Conservation (phyloP, 495 filamentous ascomycete genomes). For the Astrothelium macrocarpum region DNA sequence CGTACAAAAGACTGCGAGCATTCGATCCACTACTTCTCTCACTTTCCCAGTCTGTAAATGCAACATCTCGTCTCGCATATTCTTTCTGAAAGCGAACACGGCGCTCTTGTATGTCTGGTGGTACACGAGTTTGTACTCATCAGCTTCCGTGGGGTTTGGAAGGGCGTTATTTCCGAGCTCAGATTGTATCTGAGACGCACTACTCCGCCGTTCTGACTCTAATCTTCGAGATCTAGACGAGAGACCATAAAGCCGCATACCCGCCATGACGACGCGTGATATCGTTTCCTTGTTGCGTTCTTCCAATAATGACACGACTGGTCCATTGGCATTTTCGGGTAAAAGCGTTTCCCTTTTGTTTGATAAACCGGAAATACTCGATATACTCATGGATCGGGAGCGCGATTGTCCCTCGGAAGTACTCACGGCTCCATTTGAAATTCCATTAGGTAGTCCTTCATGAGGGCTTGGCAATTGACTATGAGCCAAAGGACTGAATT, state of each 20-base stretch:
- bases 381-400: slow-evolving; percentile 27
- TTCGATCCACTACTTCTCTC: slow-evolving; percentile 34
- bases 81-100: slow-evolving; percentile 46
- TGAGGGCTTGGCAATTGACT: slow-evolving; percentile 7
- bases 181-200: background rate
- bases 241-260: slow-evolving; percentile 55
- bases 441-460: slow-evolving; percentile 12
- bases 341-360: slow-evolving; percentile 23
- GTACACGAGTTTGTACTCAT: slow-evolving; percentile 57
- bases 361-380: slow-evolving; percentile 15
- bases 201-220: background rate
- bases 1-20: slow-evolving; percentile 36
- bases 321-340: slow-evolving; percentile 27
- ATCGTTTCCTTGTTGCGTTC: slow-evolving; percentile 37
- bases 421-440: background rate
- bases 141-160: slow-evolving; percentile 34
- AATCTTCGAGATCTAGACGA: slow-evolving; percentile 30
- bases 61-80: slow-evolving; percentile 28
- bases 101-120: slow-evolving; percentile 55
- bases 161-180: background rate
- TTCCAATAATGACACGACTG: slow-evolving; percentile 23
- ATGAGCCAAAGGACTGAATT: slow-evolving; percentile 1
- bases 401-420: background rate
- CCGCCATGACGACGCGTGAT: slow-evolving; percentile 44
- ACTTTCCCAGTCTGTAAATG: slow-evolving; percentile 25